Base-by-base conservation (phyloP, 2,329 filamentous ascomycete species). In the Claviceps fusiformis region DNA sequence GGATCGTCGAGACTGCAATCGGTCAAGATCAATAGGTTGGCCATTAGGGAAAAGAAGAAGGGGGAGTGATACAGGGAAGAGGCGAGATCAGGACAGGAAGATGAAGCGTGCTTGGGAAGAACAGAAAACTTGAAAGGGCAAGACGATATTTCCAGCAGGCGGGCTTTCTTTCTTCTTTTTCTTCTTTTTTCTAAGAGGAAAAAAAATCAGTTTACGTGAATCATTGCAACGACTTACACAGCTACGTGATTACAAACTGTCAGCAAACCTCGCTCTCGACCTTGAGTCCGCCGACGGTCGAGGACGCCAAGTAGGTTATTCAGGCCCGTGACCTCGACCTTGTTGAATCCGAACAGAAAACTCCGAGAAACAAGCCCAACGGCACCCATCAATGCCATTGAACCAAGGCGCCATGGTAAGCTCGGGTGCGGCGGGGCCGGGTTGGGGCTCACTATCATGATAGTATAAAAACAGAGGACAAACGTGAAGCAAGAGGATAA, bases 1-100 rank as follows among this genome's bases (percentile, higher is more conserved):
- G 93, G 93, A 72, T 98, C 93, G 71, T 98, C 93, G 62, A 97
- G 73, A 57, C 92, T 96, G 68, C 47, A 45, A 19, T 24, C 11
- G 13, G 13, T 46, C 33, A 39, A 46, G 31, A 53, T 46, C 19
- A 29, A 41, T 31, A 9, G 13, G 33, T 29, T 53, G 19, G 13
- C 27, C 39, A 11, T 13, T 15, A 19, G 29, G 17, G 8, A 24
- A 39, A 5, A 37, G 9, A 39, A 17, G 11, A 51, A 10, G 7
- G 35, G 35, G 10, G 35, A 2, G 6, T 24, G 10, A 37, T 37
- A 3, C 35, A 24, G 39, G 31, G 45, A 31, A 31, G 4, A 17
- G 3, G 24, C 31, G 27, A 45, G 13, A 5, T 7, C 43, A 44
- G 44, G 15, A 13, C 19, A 45, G 19, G 3, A 35, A 35, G 24